Conservation (phyloP, 2,329 filamentous ascomycete genomes). For the Blumeria graminis region DNA sequence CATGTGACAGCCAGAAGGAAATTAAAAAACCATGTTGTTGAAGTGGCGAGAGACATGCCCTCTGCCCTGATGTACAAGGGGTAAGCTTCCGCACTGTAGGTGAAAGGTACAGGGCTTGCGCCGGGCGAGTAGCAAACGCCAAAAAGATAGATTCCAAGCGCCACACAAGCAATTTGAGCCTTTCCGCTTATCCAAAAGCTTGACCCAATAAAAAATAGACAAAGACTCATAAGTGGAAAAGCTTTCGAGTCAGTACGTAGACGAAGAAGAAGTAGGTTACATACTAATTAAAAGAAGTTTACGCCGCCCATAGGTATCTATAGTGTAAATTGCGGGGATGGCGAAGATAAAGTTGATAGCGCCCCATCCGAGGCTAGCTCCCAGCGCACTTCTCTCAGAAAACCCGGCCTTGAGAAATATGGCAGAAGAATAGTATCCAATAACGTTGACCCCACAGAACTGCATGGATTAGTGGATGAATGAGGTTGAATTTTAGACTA, state of each 20-base stretch:
- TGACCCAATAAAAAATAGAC: slow-evolving; percentile 32
- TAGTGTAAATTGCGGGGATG: slow-evolving; percentile 33
- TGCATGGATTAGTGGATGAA: background rate
- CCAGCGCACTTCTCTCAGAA: slow-evolving; percentile 26
- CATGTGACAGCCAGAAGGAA: slow-evolving; percentile 34
- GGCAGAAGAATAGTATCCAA: slow-evolving; percentile 50
- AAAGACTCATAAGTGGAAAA: slow-evolving; percentile 42
- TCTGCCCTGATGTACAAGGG: slow-evolving; percentile 37
- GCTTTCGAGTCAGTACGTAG: slow-evolving; percentile 16
- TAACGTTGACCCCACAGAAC: slow-evolving; percentile 27
- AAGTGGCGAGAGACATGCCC: slow-evolving; percentile 25
- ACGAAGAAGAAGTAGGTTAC: background rate
- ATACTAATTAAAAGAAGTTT: slow-evolving; percentile 21
- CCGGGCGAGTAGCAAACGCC: slow-evolving; percentile 40
- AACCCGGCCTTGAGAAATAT: slow-evolving; percentile 34
- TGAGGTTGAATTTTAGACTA: background rate
- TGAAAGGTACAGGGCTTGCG: slow-evolving; percentile 35
- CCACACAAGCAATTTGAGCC: slow-evolving; percentile 27
- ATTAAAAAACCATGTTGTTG: slow-evolving; percentile 33
- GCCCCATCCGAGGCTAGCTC: slow-evolving; percentile 40
- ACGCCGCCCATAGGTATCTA: slow-evolving; percentile 38
- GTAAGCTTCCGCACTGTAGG: slow-evolving; percentile 37
- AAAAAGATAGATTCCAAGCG: slow-evolving; percentile 39
- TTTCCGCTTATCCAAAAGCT: slow-evolving; percentile 24
- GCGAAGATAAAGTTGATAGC: slow-evolving; percentile 37